phyloP scores from a whole-genome alignment of 2,329 filamentous ascomycete species.

The Fusarium incarnatum region DNA sequence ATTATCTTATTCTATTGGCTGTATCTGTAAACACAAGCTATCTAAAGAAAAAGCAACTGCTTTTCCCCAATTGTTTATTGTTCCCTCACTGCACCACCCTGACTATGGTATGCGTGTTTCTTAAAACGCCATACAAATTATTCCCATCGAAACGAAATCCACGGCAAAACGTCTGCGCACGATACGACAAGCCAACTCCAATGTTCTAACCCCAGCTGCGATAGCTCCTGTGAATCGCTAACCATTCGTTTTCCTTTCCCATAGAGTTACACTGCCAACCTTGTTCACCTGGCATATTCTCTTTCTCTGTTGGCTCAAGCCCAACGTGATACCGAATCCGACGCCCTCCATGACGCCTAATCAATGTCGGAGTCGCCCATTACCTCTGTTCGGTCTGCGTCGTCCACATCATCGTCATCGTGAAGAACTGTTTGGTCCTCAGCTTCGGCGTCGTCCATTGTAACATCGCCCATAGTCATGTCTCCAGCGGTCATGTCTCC shows the following conservation, averaged over 20 bases:
- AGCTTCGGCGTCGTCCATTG: conserved; percentile 66
- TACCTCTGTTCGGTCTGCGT: conserved; percentile 54
- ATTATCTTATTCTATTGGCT: conserved; percentile 29
- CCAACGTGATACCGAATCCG: not conserved
- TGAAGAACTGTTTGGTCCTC: conserved; percentile 57
- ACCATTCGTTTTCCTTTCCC: conserved; percentile 24
- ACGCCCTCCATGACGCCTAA: conserved; percentile 15
- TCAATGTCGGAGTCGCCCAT: conserved; percentile 54
- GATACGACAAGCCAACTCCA: conserved; percentile 32
- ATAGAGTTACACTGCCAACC: conserved; percentile 19
- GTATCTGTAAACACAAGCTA: not conserved
- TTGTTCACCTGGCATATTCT: not conserved
- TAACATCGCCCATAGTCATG: conserved; percentile 53
- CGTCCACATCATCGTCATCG: conserved; percentile 61
- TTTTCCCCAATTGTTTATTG: conserved; percentile 19
- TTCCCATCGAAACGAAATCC: conserved; percentile 18
- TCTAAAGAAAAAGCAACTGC: not conserved
- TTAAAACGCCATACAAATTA: conserved; percentile 35
- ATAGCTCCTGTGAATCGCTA: conserved; percentile 30
- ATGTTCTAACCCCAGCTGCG: conserved; percentile 19
- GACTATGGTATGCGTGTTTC: conserved; percentile 15
- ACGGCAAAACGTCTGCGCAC: not conserved
- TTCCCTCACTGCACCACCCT: conserved; percentile 21
- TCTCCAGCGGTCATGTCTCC: conserved; percentile 50
- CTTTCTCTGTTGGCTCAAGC: not conserved